Evolutionary conservation across 78 protist species (phyloP).

Genomic region (Planoprotostelium fungivorum): DNA sequence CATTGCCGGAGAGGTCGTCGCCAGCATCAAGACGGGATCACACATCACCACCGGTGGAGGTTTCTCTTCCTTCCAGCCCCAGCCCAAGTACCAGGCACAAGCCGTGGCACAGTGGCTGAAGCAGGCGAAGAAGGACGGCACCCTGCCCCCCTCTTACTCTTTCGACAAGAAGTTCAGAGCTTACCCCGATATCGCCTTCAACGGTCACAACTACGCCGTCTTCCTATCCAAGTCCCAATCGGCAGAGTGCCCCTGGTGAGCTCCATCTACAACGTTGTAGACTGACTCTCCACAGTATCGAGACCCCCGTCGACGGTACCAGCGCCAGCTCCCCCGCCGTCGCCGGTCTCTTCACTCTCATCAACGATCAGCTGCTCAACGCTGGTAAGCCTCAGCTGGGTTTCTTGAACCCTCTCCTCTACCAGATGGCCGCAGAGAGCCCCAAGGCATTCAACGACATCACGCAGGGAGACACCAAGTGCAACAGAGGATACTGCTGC

Average conservation of each 20-base stretch:
- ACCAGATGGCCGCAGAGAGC: slow-evolving; percentile 22
- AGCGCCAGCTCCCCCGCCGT: slow-evolving; percentile 61
- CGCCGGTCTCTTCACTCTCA: slow-evolving; percentile 60
- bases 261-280: neutral
- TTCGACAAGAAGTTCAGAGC: slow-evolving; percentile 37
- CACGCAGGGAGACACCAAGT: slow-evolving; percentile 50
- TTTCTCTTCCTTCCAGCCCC: slow-evolving; percentile 34
- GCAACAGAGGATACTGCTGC: slow-evolving; percentile 52
- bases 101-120: slow-evolving; percentile 27
- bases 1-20: slow-evolving; percentile 37
- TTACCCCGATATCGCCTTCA: slow-evolving; percentile 40
- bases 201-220: slow-evolving; percentile 37
- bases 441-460: slow-evolving; percentile 73
- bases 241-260: slow-evolving; percentile 27
- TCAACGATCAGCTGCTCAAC: slow-evolving; percentile 61
- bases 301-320: slow-evolving; percentile 62
- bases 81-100: slow-evolving; percentile 36
- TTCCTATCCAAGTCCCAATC: neutral
- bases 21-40: slow-evolving; percentile 30
- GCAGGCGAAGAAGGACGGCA: neutral
- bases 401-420: slow-evolving; percentile 73
- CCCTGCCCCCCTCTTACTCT: slow-evolving; percentile 28
- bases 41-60: slow-evolving; percentile 56
- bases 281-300: neutral
- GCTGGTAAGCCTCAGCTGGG: slow-evolving; percentile 52